Conservation (phyloP, 1,284 basidiomycete species). For the Rugosomyces carneus region DNA sequence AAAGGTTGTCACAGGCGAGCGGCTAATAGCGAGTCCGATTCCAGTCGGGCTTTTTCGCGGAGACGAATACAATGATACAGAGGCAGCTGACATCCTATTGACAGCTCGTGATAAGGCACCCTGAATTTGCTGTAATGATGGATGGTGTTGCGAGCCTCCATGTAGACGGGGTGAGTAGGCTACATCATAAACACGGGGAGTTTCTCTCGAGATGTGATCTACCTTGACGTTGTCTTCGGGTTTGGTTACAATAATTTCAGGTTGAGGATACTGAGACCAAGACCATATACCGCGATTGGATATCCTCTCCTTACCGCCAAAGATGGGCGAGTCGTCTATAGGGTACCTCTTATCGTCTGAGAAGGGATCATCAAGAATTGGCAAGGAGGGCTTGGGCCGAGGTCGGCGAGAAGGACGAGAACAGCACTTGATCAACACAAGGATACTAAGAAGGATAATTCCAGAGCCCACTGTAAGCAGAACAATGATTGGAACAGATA, state of each 20-base stretch:
- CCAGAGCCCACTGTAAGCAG: slow-evolving; percentile 51
- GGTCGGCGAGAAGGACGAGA: slow-evolving; percentile 42
- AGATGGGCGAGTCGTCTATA: slow-evolving; percentile 60
- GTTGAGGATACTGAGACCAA: slow-evolving; percentile 61
- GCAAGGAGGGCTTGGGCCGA: slow-evolving; percentile 62
- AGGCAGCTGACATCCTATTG: slow-evolving; percentile 44
- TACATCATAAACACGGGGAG: slow-evolving; percentile 6
- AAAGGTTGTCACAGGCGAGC: slow-evolving; percentile 29
- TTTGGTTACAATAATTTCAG: slow-evolving; percentile 13
- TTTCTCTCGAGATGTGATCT: slow-evolving; percentile 3
- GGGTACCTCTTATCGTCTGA: slow-evolving; percentile 36
- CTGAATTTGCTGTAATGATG: slow-evolving; percentile 29
- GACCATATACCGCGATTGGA: slow-evolving; percentile 47
- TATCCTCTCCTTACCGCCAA: slow-evolving; percentile 63
- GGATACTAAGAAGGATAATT: slow-evolving; percentile 49
- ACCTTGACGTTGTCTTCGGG: slow-evolving; percentile 9
- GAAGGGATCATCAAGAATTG: slow-evolving; percentile 53
- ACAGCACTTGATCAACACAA: slow-evolving; percentile 43
- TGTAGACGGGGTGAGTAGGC: slow-evolving; percentile 13
- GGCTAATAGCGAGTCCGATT: slow-evolving; percentile 40
- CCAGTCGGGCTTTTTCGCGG: slow-evolving; percentile 29
- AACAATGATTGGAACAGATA: slow-evolving; percentile 43
- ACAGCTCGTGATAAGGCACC: slow-evolving; percentile 31
- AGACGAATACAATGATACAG: slow-evolving; percentile 47
- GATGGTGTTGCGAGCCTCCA: slow-evolving; percentile 19